Evolutionary conservation across 2,329 filamentous ascomycete species (phyloP).

Genomic region (Pyrenophora tritici-repentis): DNA sequence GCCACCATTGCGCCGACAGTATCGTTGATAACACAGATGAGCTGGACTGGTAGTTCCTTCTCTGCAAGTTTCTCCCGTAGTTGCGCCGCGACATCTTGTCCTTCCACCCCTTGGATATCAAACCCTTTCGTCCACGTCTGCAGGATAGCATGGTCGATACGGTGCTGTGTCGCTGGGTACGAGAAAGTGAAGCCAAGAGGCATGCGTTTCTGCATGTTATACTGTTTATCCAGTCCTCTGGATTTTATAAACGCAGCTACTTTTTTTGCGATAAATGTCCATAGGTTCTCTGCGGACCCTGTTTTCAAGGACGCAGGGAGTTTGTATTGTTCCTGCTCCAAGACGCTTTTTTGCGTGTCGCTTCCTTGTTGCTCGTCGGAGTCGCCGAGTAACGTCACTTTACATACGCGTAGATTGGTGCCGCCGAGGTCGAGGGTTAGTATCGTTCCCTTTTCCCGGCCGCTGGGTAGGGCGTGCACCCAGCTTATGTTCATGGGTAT

Average conservation of each 20-base stretch:
- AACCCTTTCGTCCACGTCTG: slow-evolving; percentile 99
- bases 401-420: slow-evolving; percentile 92
- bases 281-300: slow-evolving; percentile 81
- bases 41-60: slow-evolving; percentile 78
- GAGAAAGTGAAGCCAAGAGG: slow-evolving; percentile 95
- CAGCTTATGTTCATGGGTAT: slow-evolving; percentile 94
- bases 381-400: slow-evolving; percentile 84
- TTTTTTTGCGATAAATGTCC: slow-evolving; percentile 94
- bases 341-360: slow-evolving; percentile 65
- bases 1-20: slow-evolving; percentile 91
- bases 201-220: slow-evolving; percentile 65
- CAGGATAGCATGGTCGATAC: slow-evolving; percentile 88
- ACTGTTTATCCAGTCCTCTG: slow-evolving; percentile 71
- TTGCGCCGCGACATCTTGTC: slow-evolving; percentile 85
- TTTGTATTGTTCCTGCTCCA: slow-evolving; percentile 93
- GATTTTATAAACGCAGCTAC: slow-evolving; percentile 87
- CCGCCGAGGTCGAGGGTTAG: slow-evolving; percentile 94
- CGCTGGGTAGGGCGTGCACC: slow-evolving; percentile 89
- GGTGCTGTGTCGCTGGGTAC: slow-evolving; percentile 90
- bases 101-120: slow-evolving; percentile 90
- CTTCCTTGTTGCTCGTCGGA: slow-evolving; percentile 65
- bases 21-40: slow-evolving; percentile 88
- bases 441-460: slow-evolving; percentile 84
- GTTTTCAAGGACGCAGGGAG: slow-evolving; percentile 94
- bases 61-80: slow-evolving; percentile 78